phyloP scores from a whole-genome alignment of 495 filamentous ascomycete species.

The Penicillium crystallinum region DNA sequence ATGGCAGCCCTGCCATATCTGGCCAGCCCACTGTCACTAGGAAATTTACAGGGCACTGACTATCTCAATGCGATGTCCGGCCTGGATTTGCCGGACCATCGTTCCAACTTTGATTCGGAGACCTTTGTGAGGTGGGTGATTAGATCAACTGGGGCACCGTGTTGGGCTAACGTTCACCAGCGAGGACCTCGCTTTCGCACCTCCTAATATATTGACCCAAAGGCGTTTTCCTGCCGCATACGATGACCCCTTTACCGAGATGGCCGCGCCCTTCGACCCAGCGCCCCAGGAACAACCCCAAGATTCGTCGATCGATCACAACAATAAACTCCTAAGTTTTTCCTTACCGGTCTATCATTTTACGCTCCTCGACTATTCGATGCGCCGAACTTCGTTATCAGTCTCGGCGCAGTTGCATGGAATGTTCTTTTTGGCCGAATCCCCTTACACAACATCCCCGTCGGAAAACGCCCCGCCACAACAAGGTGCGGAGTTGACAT shows the following conservation, averaged over 20 bases:
- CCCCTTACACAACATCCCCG: slow-evolving; percentile 61
- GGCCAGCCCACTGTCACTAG: slow-evolving; percentile 49
- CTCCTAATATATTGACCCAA: slow-evolving; percentile 27
- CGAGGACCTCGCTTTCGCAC: slow-evolving; percentile 41
- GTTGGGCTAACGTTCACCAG: slow-evolving; percentile 13
- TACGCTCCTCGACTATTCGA: slow-evolving; percentile 62
- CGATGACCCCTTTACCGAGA: slow-evolving; percentile 62
- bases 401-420: slow-evolving; percentile 83
- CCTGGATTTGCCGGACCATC: slow-evolving; percentile 52
- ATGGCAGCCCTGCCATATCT: slow-evolving; percentile 59
- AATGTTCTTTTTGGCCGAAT: slow-evolving; percentile 92
- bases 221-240: slow-evolving; percentile 50
- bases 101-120: slow-evolving; percentile 53
- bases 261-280: slow-evolving; percentile 50
- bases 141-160: slow-evolving; percentile 2
- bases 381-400: slow-evolving; percentile 52
- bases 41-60: slow-evolving; percentile 47
- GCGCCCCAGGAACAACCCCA: slow-evolving; percentile 33
- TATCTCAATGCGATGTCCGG: slow-evolving; percentile 50
- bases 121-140: slow-evolving; percentile 52
- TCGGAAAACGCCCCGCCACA: slow-evolving; percentile 60
- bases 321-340: slow-evolving; percentile 79
- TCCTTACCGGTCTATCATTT: slow-evolving; percentile 63
- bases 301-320: slow-evolving; percentile 55
- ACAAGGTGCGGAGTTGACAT: slow-evolving; percentile 71